Evolutionary conservation across 2,329 filamentous ascomycete species (phyloP).

Genomic region (Emmonsiellopsis sp.): DNA sequence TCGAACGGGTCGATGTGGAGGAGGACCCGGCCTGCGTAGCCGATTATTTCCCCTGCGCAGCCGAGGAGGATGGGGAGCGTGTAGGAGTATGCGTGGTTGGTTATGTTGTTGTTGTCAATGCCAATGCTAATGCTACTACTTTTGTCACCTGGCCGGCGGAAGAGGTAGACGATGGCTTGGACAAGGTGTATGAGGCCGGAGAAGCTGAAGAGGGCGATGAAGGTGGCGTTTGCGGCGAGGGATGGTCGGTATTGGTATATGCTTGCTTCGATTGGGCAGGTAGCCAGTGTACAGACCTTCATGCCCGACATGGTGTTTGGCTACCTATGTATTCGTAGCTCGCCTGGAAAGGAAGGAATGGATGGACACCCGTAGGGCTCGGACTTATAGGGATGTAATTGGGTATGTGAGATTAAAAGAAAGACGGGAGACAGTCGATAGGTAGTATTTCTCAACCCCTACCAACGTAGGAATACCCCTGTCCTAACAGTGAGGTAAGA

Average conservation of each 20-base stretch:
- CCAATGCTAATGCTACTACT: too few species aligned
- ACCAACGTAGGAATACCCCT: too few species aligned
- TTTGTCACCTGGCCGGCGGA: conserved; percentile 13
- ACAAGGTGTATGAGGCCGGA: conserved; percentile 29
- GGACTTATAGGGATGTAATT: too few species aligned
- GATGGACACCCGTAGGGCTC: too few species aligned
- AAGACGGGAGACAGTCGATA: too few species aligned
- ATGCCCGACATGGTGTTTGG: neutral
- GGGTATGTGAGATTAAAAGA: too few species aligned
- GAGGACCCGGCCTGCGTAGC: conserved; percentile 53
- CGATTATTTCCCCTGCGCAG: conserved; percentile 50
- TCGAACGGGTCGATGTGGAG: conserved; percentile 51
- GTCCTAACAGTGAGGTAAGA: too few species aligned
- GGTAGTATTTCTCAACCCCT: too few species aligned
- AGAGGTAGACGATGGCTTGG: conserved; percentile 30
- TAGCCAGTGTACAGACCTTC: conserved; percentile 24
- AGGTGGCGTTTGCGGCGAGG: conserved; percentile 31
- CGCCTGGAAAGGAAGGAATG: too few species aligned
- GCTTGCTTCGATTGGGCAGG: conserved; percentile 30
- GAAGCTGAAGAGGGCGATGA: conserved; percentile 36
- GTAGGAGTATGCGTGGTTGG: conserved; percentile 22
- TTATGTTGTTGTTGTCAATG: too few species aligned
- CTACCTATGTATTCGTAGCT: too few species aligned
- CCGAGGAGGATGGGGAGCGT: conserved; percentile 46
- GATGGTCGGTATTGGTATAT: conserved; percentile 39